Percentiles rank a stretch among this genome's conserved stretches.
These are phyloP conservation scores for Tardiomyces blankii DNA, from an alignment of 1,139 yeast genomes.

Conservation along the genomic window DNA sequence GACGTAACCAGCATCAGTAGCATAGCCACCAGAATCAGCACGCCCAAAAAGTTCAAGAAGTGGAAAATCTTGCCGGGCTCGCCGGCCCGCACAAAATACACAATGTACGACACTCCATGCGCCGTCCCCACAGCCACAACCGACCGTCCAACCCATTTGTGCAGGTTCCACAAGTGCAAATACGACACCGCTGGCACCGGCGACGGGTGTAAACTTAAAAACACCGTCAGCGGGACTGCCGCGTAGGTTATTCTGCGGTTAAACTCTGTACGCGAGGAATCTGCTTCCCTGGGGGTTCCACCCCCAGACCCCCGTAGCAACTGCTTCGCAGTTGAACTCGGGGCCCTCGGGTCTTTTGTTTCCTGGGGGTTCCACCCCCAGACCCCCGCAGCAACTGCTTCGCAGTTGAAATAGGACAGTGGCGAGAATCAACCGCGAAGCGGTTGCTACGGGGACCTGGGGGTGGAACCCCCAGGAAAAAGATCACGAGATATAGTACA, in stretches of 20 bases:
- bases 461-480: too few species aligned
- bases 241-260: slow-evolving; percentile 53
- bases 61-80: slow-evolving; percentile 32
- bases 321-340: too few species aligned
- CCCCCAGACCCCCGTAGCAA: too few species aligned
- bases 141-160: slow-evolving; percentile 73
- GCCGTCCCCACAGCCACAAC: slow-evolving; percentile 39
- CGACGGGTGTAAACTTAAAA: slow-evolving; percentile 52
- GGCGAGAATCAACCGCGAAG: too few species aligned
- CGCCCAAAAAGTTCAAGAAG: slow-evolving; percentile 50
- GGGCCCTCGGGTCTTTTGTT: too few species aligned
- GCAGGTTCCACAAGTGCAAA: slow-evolving; percentile 45
- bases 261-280: background rate
- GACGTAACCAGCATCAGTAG: slow-evolving; percentile 43
- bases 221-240: slow-evolving; percentile 51
- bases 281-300: too few species aligned
- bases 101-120: slow-evolving; percentile 50
- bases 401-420: too few species aligned
- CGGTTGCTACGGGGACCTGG: too few species aligned
- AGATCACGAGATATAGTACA: too few species aligned
- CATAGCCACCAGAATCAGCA: slow-evolving; percentile 37
- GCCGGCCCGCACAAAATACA: slow-evolving; percentile 34
- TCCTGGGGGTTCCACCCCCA: too few species aligned
- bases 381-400: too few species aligned
- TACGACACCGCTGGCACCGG: slow-evolving; percentile 46